A percentile compares a stretch with the other conserved stretches of the same genome.
These are phyloP conservation scores for Arabidopsis lyrata DNA, from an alignment of 441 rosid genomes.

Conservation along the genomic window DNA sequence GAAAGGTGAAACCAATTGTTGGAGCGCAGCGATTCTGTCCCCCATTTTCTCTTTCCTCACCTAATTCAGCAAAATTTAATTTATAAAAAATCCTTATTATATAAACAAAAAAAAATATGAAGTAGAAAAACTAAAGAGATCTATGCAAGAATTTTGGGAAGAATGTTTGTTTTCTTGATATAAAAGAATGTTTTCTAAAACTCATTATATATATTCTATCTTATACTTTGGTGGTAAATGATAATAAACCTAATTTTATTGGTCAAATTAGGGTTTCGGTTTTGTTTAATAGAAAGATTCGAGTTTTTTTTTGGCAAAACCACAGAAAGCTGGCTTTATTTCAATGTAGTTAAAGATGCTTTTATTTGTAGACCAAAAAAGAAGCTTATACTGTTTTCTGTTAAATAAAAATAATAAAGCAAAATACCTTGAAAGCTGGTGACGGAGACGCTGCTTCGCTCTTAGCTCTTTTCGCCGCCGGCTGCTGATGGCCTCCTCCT, in stretches of 20 bases:
- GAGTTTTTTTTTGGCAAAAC: conserved; percentile 14
- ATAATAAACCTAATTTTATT: conserved; percentile 8
- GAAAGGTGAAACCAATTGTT: conserved; percentile 99
- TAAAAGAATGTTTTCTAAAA: neutral
- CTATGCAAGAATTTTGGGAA: conserved; percentile 26
- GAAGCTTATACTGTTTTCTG: conserved; percentile 35
- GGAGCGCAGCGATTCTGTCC: conserved; percentile 99
- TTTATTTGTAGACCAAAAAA: conserved; percentile 35
- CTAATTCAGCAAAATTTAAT: conserved; percentile 51
- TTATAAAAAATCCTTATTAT: neutral
- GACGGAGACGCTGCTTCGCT: conserved; percentile 76
- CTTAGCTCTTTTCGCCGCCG: conserved; percentile 74
- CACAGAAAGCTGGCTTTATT: conserved; percentile 32
- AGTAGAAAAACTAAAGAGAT: conserved; percentile 9
- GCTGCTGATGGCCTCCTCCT: conserved; percentile 65
- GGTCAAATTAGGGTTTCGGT: conserved; percentile 19
- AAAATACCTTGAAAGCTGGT: conserved; percentile 92
- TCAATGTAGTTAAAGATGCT: conserved; percentile 41
- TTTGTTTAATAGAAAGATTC: conserved; percentile 28
- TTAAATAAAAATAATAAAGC: conserved; percentile 14
- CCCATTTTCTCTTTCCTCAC: conserved; percentile 99
- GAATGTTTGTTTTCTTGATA: conserved; percentile 37
- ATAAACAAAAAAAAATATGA: neutral
- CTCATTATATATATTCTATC: neutral
- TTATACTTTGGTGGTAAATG: neutral